A percentile compares a stretch with the other conserved stretches of the same genome.
Conservation (phyloP, 2,329 filamentous ascomycete genomes). For the Penicillium sp. region DNA sequence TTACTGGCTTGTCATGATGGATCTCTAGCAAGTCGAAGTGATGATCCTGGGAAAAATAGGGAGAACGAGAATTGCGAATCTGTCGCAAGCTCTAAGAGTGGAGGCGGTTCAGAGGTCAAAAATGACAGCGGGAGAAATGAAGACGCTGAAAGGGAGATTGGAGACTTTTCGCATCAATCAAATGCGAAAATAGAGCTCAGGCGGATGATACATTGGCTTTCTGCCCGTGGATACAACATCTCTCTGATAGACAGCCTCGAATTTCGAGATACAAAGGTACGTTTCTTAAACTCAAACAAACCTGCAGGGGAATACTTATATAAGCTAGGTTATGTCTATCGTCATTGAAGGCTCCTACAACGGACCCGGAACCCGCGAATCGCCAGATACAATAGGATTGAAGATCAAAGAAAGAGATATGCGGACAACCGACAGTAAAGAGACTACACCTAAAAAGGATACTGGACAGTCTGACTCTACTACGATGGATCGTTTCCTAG, state of each 20-base stretch:
- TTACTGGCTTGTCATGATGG: slow-evolving; percentile 74
- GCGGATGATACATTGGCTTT: slow-evolving; percentile 60
- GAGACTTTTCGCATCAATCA: background rate
- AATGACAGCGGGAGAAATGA: background rate
- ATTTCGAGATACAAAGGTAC: slow-evolving; percentile 67
- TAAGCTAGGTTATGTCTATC: background rate
- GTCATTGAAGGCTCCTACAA: background rate
- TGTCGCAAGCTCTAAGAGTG: background rate
- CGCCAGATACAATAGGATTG: too few relatives aligned
- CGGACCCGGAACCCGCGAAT: too few relatives aligned
- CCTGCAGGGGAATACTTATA: background rate
- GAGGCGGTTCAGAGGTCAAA: background rate
- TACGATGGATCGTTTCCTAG: too few relatives aligned
- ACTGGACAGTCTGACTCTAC: too few relatives aligned
- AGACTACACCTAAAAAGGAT: too few relatives aligned
- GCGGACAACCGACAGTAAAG: too few relatives aligned
- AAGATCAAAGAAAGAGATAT: too few relatives aligned
- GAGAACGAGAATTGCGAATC: background rate
- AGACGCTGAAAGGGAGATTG: background rate
- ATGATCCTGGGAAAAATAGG: background rate
- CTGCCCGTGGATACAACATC: slow-evolving; percentile 62
- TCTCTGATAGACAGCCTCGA: slow-evolving; percentile 67
- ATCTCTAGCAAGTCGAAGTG: slow-evolving; percentile 19
- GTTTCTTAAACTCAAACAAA: background rate
- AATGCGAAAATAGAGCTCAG: slow-evolving; percentile 38